Evolutionary conservation across 2,329 filamentous ascomycete species (phyloP).

Genomic region (Chrysosporium keratinophilum): DNA sequence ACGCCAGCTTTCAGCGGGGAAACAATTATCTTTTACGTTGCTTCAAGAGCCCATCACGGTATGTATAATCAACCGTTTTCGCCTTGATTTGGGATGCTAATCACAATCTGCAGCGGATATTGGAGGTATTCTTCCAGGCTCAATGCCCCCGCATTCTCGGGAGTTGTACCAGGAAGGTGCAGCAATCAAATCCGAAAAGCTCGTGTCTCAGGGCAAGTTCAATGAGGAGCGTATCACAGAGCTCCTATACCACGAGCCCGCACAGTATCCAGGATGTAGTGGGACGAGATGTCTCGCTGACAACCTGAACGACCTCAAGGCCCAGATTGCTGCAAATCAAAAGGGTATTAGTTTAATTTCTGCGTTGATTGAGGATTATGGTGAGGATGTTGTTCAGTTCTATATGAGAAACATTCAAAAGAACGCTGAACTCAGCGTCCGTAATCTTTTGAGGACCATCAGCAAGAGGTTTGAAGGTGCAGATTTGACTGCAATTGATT

Average conservation of each 20-base stretch:
- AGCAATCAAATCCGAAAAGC: constrained; percentile 50
- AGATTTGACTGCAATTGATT: constrained; percentile 59
- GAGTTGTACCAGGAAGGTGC: constrained; percentile 57
- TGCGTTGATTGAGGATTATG: constrained; percentile 62
- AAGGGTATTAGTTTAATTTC: constrained; percentile 67
- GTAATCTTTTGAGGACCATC: constrained; percentile 57
- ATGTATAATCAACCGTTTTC: constrained; percentile 41
- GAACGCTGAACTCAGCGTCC: constrained; percentile 63
- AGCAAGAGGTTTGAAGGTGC: constrained; percentile 54
- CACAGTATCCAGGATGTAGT: constrained; percentile 59
- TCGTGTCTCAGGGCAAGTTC: constrained; percentile 62
- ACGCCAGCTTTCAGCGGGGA: constrained; percentile 62
- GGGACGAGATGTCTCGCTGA: constrained; percentile 66
- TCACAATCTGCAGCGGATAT: constrained; percentile 49
- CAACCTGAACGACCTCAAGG: constrained; percentile 73
- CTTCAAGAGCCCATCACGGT: constrained; percentile 60
- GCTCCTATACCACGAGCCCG: constrained; percentile 59
- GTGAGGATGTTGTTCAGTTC: constrained; percentile 59
- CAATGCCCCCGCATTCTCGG: constrained; percentile 65
- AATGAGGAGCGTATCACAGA: constrained; percentile 62
- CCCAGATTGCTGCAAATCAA: constrained; percentile 71
- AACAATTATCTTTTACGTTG: constrained; percentile 64
- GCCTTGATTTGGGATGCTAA: constrained; percentile 10
- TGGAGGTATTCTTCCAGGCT: constrained; percentile 64
- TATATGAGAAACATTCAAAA: constrained; percentile 72